phyloP scores from a whole-genome alignment of 805 yeast species.

The Candida parachauliodes region DNA sequence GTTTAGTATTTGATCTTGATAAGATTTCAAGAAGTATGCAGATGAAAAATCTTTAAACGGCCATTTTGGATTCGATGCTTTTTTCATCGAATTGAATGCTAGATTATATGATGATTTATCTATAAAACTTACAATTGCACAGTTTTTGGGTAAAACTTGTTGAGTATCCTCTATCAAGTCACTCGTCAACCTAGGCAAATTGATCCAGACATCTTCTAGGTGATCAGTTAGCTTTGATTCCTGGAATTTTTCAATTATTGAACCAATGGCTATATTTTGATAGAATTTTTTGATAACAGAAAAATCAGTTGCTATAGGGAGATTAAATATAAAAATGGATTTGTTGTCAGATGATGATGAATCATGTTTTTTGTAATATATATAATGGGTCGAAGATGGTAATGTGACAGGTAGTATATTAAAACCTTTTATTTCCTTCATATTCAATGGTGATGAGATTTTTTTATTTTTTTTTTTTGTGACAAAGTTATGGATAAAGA shows the following conservation, averaged over 20 bases:
- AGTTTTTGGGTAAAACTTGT: conserved; percentile 57
- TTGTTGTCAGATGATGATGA: conserved; percentile 45
- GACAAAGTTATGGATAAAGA: conserved; percentile 43
- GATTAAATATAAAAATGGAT: conserved; percentile 70
- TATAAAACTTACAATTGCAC: conserved; percentile 70
- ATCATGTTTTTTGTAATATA: conserved; percentile 65
- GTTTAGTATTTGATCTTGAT: conserved; percentile 38
- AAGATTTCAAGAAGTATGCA: conserved; percentile 40
- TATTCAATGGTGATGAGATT: not conserved
- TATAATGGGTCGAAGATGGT: conserved; percentile 48
- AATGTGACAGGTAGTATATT: conserved; percentile 47
- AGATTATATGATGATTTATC: conserved; percentile 66
- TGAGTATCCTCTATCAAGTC: conserved; percentile 37
- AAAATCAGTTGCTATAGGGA: conserved; percentile 62
- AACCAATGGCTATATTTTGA: conserved; percentile 56
- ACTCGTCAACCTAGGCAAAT: conserved; percentile 57
- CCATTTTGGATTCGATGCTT: conserved; percentile 39
- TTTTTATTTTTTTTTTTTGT: conserved; percentile 2
- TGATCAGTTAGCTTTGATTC: conserved; percentile 36
- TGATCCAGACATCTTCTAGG: conserved; percentile 46
- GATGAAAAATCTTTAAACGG: conserved; percentile 29
- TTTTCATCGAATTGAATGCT: conserved; percentile 62
- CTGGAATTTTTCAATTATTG: conserved; percentile 51
- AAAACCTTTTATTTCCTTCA: conserved; percentile 55
- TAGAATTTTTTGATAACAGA: conserved; percentile 55